Base-by-base conservation (phyloP, 1,139 yeast species). In the Scheffersomyces segobiensis region DNA sequence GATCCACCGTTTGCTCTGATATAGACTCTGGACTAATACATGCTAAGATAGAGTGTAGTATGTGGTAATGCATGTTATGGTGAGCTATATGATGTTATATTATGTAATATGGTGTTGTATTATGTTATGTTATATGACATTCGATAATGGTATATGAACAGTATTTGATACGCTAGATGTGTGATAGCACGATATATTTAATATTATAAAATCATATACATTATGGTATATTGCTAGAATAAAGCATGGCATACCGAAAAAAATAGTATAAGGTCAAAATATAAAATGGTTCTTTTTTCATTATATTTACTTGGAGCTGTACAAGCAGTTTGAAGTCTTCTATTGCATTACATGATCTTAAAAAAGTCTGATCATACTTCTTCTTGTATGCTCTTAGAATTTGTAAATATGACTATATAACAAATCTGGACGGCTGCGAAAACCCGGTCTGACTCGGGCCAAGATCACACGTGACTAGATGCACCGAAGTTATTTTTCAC, bases 1-100 rank as follows among this genome's bases (percentile, higher is more conserved):
- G 46, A 76, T 85, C 56, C 87, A 83, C 63, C 78, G 88, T 53
- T 71, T 80, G 76, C 68, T 79, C 56, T 79, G 67, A 57, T 26
- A 24, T 32, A 32, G 42, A 32, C 17, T 32, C 42, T 12, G 42
- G 42, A 32, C 17, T 32, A 32, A 32, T 32, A 32, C 42, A 32
- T 32, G 17, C 12, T 32, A 10, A 32, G 17, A 32, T 32, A 32
- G 42, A 32, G 17, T 8, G 42, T 32, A 32, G 42, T 4, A 32
- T 32, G 42, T 8, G 3, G 42, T 32, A 32, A 32, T 32, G 42
- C 17, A 32, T 32, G 42, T 1, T 7, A 32, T 5, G 2, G 42
- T 5, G 42, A 3, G 14, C 42, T 32, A 32, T 10, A 32, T 3
- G 42, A 17, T 32, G 12, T 32, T 32, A 8, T 32, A 14, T 32